phyloP scores from a whole-genome alignment of 345 rosid genomes.

The Anastatica hierochuntica region DNA sequence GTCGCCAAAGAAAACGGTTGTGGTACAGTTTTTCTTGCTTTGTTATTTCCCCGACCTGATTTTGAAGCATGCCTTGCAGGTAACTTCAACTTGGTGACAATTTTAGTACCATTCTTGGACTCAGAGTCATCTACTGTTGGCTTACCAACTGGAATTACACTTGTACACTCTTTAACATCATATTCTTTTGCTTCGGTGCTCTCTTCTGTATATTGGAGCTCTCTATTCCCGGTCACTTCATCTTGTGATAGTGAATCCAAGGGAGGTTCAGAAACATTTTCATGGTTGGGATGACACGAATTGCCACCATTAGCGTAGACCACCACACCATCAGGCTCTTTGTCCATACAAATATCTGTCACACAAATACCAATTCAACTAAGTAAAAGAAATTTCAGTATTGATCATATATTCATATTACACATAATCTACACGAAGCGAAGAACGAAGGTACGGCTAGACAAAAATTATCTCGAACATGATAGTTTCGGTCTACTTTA shows the following conservation, averaged over 20 bases:
- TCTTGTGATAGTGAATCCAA: slow-evolving; percentile 35
- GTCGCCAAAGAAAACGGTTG: slow-evolving; percentile 84
- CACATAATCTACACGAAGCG: no score
- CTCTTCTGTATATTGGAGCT: slow-evolving; percentile 40
- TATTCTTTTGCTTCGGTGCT: slow-evolving; percentile 53
- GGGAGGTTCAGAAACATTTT: slow-evolving; percentile 30
- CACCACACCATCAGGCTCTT: slow-evolving; percentile 54
- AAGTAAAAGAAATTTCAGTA: no score
- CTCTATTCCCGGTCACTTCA: slow-evolving; percentile 36
- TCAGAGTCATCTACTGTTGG: slow-evolving; percentile 14
- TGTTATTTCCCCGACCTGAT: slow-evolving; percentile 30
- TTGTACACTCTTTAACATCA: slow-evolving; percentile 78
- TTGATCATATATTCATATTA: no score
- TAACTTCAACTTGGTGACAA: slow-evolving; percentile 24
- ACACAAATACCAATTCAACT: slow-evolving; percentile 7
- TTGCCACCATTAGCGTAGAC: slow-evolving; percentile 41
- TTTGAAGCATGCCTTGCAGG: slow-evolving; percentile 38
- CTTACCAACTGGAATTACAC: slow-evolving; percentile 37
- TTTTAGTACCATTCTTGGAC: slow-evolving; percentile 13
- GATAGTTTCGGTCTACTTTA: no score
- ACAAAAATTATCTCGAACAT: no score
- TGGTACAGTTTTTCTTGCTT: slow-evolving; percentile 67
- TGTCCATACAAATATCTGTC: slow-evolving; percentile 72
- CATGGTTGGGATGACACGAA: slow-evolving; percentile 34
- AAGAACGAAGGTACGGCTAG: no score